Evolutionary conservation across 768 basidiomycete genomes (phyloP).

Genomic region (Postia placenta): DNA sequence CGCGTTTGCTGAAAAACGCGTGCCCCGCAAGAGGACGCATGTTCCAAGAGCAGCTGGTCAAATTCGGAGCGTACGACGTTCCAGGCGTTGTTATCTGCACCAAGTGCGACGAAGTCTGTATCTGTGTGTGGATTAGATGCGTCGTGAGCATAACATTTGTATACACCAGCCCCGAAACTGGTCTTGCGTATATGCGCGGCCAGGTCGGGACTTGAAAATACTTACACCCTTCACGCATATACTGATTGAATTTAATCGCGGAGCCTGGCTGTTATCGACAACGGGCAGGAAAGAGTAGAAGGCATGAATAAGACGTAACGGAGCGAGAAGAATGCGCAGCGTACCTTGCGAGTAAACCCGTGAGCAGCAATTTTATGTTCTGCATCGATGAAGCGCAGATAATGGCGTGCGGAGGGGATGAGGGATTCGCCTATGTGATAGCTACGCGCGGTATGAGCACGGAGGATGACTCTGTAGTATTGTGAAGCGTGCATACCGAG

Average conservation of each 20-base stretch:
- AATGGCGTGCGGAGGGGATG: slow-evolving; percentile 45
- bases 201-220: slow-evolving; percentile 1
- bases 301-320: background rate
- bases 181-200: background rate
- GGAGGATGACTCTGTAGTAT: background rate
- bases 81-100: slow-evolving; percentile 47
- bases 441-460: slow-evolving; percentile 21
- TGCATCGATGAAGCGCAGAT: slow-evolving; percentile 44
- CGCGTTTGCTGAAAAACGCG: slow-evolving; percentile 42
- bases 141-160: background rate
- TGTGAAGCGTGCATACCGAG: slow-evolving; percentile 31
- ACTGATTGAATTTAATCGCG: slow-evolving; percentile 52
- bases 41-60: slow-evolving; percentile 51
- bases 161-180: background rate
- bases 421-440: slow-evolving; percentile 46
- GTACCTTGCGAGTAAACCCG: slow-evolving; percentile 29
- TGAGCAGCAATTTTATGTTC: slow-evolving; percentile 35
- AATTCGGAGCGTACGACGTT: slow-evolving; percentile 60
- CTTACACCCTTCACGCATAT: slow-evolving; percentile 54
- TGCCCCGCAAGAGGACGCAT: slow-evolving; percentile 43
- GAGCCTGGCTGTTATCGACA: slow-evolving; percentile 67
- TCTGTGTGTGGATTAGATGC: slow-evolving; percentile 27
- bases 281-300: background rate
- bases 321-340: background rate
- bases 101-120: slow-evolving; percentile 50